These are phyloP conservation scores for Fraxinus albicans DNA, from an alignment of 305 asterid species.

Conservation along the genomic window DNA sequence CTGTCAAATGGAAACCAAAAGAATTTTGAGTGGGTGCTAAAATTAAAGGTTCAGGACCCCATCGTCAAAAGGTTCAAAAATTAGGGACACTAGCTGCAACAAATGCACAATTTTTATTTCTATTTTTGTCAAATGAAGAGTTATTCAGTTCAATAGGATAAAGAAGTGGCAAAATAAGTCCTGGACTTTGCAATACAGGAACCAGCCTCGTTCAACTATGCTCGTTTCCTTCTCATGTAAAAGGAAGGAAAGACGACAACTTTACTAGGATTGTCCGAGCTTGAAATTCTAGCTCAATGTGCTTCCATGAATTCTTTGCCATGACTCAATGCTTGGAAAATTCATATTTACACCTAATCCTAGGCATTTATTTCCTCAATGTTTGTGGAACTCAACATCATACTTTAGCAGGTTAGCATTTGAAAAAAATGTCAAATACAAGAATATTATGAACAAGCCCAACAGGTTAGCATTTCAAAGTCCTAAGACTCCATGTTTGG, in stretches of 20 bases:
- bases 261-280: neutral
- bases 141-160: neutral
- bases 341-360: neutral
- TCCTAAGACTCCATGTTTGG: neutral
- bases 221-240: neutral
- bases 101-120: neutral
- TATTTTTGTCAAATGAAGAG: neutral
- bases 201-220: neutral
- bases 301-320: neutral
- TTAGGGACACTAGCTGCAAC: neutral
- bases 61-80: neutral
- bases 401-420: neutral
- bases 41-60: neutral
- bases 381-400: neutral
- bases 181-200: neutral
- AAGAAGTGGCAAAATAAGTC: neutral
- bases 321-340: neutral
- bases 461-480: neutral
- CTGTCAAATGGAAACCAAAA: neutral
- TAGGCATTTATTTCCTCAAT: neutral
- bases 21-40: neutral
- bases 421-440: neutral
- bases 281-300: neutral
- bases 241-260: neutral
- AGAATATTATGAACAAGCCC: neutral